These are phyloP conservation scores for Chaetothyriales sp. DNA, from an alignment of 2,329 filamentous ascomycete species.

Conservation along the genomic window DNA sequence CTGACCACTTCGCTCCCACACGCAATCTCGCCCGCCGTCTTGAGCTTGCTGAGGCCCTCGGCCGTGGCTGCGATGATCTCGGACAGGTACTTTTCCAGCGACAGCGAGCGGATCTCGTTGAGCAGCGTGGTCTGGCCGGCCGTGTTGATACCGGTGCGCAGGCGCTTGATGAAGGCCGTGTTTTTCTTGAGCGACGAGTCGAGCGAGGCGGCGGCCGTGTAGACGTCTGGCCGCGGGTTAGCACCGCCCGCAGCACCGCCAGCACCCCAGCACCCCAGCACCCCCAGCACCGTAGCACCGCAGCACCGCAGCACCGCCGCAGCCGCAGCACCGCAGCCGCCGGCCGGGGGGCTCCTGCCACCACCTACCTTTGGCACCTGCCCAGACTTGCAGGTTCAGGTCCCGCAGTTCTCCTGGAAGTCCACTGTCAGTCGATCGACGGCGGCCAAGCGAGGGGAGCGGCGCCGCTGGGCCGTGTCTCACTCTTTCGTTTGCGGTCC, in stretches of 20 bases:
- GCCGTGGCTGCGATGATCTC: constrained; percentile 94
- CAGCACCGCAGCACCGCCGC: too few species aligned
- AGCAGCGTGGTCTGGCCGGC: constrained; percentile 71
- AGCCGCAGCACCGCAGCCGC: constrained; percentile 3
- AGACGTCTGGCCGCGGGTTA: constrained; percentile 48
- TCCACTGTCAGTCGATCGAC: constrained; percentile 5
- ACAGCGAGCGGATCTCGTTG: constrained; percentile 78
- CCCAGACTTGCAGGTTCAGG: constrained; percentile 78
- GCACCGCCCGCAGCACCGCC: too few species aligned
- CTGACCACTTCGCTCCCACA: constrained; percentile 86
- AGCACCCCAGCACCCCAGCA: too few species aligned
- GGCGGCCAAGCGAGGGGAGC: not conserved
- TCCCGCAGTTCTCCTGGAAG: constrained; percentile 70
- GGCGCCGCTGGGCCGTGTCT: constrained; percentile 4
- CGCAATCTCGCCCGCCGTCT: constrained; percentile 80
- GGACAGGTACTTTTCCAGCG: constrained; percentile 89
- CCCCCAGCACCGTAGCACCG: too few species aligned
- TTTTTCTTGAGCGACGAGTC: constrained; percentile 97
- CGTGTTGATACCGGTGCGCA: constrained; percentile 75
- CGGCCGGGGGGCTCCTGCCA: constrained; percentile 9
- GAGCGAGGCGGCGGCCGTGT: constrained; percentile 62
- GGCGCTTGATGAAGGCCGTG: constrained; percentile 90
- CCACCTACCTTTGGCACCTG: constrained; percentile 64
- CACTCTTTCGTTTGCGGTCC: constrained; percentile 39
- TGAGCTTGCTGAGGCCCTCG: constrained; percentile 83